These are phyloP conservation scores for Zalerion maritima DNA, from an alignment of 495 filamentous ascomycete genomes.

Conservation along the genomic window DNA sequence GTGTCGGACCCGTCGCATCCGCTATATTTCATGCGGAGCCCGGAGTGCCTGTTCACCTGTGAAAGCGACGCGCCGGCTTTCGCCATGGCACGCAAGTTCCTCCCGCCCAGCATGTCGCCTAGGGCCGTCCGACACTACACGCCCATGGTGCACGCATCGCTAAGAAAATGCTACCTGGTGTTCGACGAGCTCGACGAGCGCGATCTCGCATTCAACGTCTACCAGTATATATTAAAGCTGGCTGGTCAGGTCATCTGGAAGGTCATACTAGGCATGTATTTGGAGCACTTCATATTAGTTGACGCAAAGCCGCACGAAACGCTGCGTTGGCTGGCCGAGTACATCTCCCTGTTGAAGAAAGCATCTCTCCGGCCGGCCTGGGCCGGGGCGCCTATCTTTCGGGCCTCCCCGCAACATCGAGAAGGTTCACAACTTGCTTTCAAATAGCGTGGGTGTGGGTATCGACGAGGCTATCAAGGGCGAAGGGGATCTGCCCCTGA, in stretches of 20 bases:
- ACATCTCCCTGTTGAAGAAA: slow-evolving; percentile 37
- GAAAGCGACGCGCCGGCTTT: slow-evolving; percentile 37
- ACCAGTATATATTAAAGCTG: slow-evolving; percentile 46
- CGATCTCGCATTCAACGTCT: slow-evolving; percentile 40
- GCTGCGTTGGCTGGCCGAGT: slow-evolving; percentile 24
- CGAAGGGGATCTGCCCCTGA: slow-evolving; percentile 28
- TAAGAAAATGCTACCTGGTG: slow-evolving; percentile 28
- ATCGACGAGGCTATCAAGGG: slow-evolving; percentile 20
- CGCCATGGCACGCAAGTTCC: slow-evolving; percentile 37
- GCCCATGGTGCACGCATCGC: slow-evolving; percentile 35
- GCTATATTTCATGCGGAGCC: slow-evolving; percentile 29
- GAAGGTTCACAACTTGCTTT: slow-evolving; percentile 26
- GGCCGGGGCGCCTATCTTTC: slow-evolving; percentile 37
- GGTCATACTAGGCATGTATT: slow-evolving; percentile 34
- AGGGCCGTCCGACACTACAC: slow-evolving; percentile 42
- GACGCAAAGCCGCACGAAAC: slow-evolving; percentile 29
- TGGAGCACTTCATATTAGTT: slow-evolving; percentile 32
- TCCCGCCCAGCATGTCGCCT: slow-evolving; percentile 37
- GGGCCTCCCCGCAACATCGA: slow-evolving; percentile 25
- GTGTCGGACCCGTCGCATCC: slow-evolving; percentile 37
- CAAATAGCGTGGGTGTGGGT: too few species aligned
- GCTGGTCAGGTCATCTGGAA: slow-evolving; percentile 38
- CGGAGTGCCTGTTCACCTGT: slow-evolving; percentile 33
- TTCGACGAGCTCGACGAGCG: slow-evolving; percentile 37
- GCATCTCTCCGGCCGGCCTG: slow-evolving; percentile 31